Base-by-base conservation (phyloP, 1,284 basidiomycete species). In the Trichosporon inkin region DNA sequence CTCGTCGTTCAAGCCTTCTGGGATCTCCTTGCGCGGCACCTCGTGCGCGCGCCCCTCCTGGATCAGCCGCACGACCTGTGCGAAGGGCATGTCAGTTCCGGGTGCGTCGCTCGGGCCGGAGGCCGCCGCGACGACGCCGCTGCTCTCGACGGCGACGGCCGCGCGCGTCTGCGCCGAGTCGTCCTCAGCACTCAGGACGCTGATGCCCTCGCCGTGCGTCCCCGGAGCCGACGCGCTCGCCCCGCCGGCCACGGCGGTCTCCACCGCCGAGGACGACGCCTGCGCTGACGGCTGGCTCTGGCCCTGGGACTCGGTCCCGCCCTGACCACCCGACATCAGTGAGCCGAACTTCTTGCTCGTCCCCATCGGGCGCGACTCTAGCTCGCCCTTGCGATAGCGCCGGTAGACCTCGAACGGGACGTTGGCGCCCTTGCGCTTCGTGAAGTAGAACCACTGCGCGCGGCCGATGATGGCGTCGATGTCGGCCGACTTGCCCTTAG, bases 391-490 rank as follows among this genome's bases (percentile, higher is more conserved):
- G 14, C 63, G 44, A 47, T 22, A 37, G 6, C n/a, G 41, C 22
- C 55, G 63, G 53, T 64, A 64, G 3, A 44, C 40, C 19, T 64
- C 63, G 54, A 64, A 64, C 14, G 60, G 57, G 35, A 64, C 58
- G 2, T 38, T 5, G 4, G 40, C 19, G 37, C 54, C 19, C 8
- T 51, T 40, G 40, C 36, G 19, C 40, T 60, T 61, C 49, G 4
- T 20, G 56, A 70, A 76, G 64, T 73, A 76, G 62, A 72, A 74
- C 74, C 74, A 76, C 54, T 76, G 74, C 24, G 74, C 73, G 32
- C 69, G 63, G 16, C 64, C 70, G 6, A 76, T 72, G 47, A 71
- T 66, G 44, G 71, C 69, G 65, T 76, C 74, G 20, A 76, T 74
- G 56, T 71, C 58, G 14, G 64, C 62, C n/a, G 68, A 58, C 40